Evolutionary conservation across 1,139 yeast genomes (phyloP), one percentile per base, ranked within the genome.

Genomic region (Hansenula lynferdii): DNA sequence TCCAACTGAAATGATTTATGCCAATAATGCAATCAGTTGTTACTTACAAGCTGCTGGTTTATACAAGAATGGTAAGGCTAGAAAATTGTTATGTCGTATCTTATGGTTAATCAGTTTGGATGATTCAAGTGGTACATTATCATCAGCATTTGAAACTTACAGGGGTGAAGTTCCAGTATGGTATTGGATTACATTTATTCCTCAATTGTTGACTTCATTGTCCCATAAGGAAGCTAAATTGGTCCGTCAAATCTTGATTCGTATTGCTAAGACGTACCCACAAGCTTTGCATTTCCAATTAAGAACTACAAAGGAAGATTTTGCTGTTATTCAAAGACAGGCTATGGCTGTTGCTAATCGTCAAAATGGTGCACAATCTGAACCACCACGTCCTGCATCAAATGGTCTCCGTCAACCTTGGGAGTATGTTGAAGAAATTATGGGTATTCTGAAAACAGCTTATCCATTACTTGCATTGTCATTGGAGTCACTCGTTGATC

Each of bases 121-220:
- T 61, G 97, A 92, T 58, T 70, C 81, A 4, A 72, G 80, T 10
- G 95, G 95, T 1, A 77, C 92, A 0, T 69, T 92, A 40, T 77
- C 95, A 0, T 82, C 80, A 50, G 96, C 97, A 0, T 92, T 90
- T 62, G 96, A 87, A 44, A 81, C 85, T 39, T 92, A 86, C 60
- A 77, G 94, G 47, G 97, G 98, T 17, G 99, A 94, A 48, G 90
- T 87, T 33, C 97, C 98, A 10, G 96, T 90, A 4, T 94, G 99
- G 99, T 92, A 92, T 58, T 94, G 98, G 98, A 87, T 92, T 31
- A 87, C 97, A 0, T 92, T 85, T 53, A 89, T 94, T 51, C 98
- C 98, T 4, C 98, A 94, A 61, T 70, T 94, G 44, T 70, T 94
- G 53, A 83, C 96, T 1, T 83, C 96, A 0, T 70, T 94, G 47